Percentiles rank a stretch among this genome's conserved stretches.
phyloP scores from a whole-genome alignment of 805 yeast genomes.

The Jamesozyma gamospora region DNA sequence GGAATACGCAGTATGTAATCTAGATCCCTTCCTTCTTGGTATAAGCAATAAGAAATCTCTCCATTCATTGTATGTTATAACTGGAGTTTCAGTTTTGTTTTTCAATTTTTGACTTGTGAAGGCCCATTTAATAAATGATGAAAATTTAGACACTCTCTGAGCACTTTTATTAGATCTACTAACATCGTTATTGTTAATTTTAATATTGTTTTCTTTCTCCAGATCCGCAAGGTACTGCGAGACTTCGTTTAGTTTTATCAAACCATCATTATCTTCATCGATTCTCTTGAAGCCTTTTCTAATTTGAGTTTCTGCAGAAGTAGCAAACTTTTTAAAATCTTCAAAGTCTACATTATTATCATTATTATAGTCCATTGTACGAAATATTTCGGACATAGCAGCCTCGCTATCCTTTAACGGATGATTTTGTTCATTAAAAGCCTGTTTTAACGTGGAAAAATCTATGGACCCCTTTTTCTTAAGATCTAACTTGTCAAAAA shows the following conservation, averaged over 20 bases:
- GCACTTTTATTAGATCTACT: background rate
- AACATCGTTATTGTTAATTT: background rate
- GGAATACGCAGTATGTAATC: constrained; percentile 71
- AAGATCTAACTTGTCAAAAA: constrained; percentile 38
- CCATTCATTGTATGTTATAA: constrained; percentile 75
- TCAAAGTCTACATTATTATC: constrained; percentile 51
- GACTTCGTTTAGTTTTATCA: constrained; percentile 54
- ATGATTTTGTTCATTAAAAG: constrained; percentile 42
- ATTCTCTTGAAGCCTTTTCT: constrained; percentile 55
- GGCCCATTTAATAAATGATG: constrained; percentile 26
- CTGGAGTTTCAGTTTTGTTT: constrained; percentile 41
- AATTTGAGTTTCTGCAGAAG: constrained; percentile 62
- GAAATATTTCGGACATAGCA: constrained; percentile 48
- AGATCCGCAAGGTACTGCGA: constrained; percentile 50
- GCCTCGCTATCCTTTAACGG: constrained; percentile 54
- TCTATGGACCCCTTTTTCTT: constrained; percentile 31
- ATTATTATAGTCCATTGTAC: constrained; percentile 46
- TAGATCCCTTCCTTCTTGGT: constrained; percentile 69
- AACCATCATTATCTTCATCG: constrained; percentile 68
- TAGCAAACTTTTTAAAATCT: constrained; percentile 57
- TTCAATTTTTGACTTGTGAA: constrained; percentile 9
- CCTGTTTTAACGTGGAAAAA: constrained; percentile 29
- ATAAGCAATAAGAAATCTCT: constrained; percentile 71
- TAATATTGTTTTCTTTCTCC: constrained; percentile 23
- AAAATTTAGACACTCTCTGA: constrained; percentile 7